Conservation (phyloP, 768 basidiomycete species). For the Phlebiopsis flavidoalba region DNA sequence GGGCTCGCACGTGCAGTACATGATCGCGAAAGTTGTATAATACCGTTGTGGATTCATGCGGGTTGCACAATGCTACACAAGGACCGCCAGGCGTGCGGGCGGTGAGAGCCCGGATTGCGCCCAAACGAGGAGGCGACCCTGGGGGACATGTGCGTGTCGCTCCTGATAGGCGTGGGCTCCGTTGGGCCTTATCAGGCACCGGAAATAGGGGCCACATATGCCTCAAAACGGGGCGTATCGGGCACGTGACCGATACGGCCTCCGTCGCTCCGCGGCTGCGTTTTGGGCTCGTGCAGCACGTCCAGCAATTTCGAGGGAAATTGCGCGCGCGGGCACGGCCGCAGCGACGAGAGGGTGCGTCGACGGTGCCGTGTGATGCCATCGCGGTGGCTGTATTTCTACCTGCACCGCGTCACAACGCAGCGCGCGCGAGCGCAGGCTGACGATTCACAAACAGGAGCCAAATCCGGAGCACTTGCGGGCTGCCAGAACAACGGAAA, state of each 20-base stretch:
- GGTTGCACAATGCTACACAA: too few species aligned
- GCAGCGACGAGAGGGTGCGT: not conserved
- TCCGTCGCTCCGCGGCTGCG: not conserved
- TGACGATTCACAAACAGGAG: not conserved
- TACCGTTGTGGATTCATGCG: too few species aligned
- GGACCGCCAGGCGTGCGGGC: too few species aligned
- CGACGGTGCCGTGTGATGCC: not conserved
- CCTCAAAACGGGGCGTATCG: not conserved
- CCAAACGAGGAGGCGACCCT: too few species aligned
- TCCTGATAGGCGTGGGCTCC: too few species aligned
- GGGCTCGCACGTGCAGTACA: too few species aligned
- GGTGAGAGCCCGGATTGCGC: too few species aligned
- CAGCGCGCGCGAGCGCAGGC: not conserved
- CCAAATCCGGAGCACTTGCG: not conserved
- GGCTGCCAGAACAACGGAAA: not conserved
- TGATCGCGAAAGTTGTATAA: too few species aligned
- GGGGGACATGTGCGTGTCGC: too few species aligned
- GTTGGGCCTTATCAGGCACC: too few species aligned
- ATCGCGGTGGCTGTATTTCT: not conserved
- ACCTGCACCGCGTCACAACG: not conserved
- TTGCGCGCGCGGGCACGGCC: not conserved
- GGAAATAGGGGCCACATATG: too few species aligned
- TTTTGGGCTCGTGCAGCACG: not conserved
- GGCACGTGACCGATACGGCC: not conserved
- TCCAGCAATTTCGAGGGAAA: not conserved